Evolutionary conservation across 1,284 basidiomycete genomes (phyloP), one percentile per base, ranked within the genome.

Genomic region (Coniophora puteana): DNA sequence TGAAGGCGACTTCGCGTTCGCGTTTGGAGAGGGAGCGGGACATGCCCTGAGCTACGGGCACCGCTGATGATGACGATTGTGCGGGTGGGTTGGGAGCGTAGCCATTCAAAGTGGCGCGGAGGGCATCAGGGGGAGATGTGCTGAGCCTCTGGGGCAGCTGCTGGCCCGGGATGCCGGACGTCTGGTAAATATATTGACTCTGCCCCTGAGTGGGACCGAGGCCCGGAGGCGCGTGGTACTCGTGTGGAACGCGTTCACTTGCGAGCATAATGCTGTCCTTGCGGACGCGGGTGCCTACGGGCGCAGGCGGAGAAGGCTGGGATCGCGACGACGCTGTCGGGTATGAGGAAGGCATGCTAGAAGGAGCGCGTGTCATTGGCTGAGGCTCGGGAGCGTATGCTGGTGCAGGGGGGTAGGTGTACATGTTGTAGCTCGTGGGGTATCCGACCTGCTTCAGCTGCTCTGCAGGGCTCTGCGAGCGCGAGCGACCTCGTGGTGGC

Each of bases 191-290:
- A n/a, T n/a, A n/a, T n/a, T n/a, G n/a, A n/a, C n/a, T n/a, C n/a
- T n/a, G n/a, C n/a, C n/a, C n/a, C n/a, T n/a, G n/a, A n/a, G n/a
- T n/a, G n/a, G n/a, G n/a, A n/a, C n/a, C n/a, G n/a, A n/a, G 60
- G 40, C 55, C 55, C 10, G 57, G 60, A 27, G 55, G 57, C 23
- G 52, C 43, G 44, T 47, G 6, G 27, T 45, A 37, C 31, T 52
- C 41, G 33, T 51, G 42, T 25, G 38, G 26, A 2, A 58, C 63
- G 41, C 62, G 58, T 45, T 59, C 58, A 45, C 36, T 61, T 30
- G 58, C 62, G 12, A 64, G 50, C 42, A 62, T 53, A 43, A 64
- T 59, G 53, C 62, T 64, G 46, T 60, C 58, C 43, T 63, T 64
- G 43, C 62, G 59, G 37, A 62, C 47, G 13, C 62, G 55, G 36